phyloP scores from a whole-genome alignment of 768 basidiomycete genomes.

The Harrya chromipes region DNA sequence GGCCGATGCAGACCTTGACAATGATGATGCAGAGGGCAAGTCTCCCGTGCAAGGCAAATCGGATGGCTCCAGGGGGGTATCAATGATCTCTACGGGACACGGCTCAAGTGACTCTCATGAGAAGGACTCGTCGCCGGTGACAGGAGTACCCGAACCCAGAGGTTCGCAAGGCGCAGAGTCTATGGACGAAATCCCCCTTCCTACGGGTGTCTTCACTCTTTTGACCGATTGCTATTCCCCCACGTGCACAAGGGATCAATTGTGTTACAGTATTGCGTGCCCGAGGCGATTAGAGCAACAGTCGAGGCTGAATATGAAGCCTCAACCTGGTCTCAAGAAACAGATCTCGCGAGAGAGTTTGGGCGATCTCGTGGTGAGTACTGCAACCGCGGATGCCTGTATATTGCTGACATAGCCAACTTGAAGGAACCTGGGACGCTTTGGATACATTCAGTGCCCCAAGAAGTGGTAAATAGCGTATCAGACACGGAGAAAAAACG shows the following conservation, averaged over 20 bases:
- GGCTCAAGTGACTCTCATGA: constrained; percentile 36
- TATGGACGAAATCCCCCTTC: constrained; percentile 67
- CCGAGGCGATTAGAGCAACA: constrained; percentile 94
- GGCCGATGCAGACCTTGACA: constrained; percentile 33
- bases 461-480: constrained; percentile 90
- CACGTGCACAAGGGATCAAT: constrained; percentile 86
- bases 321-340: constrained; percentile 83
- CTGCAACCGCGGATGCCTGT: not conserved
- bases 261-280: constrained; percentile 99
- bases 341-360: constrained; percentile 80
- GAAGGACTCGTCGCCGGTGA: constrained; percentile 30
- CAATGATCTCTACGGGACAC: constrained; percentile 27
- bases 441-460: constrained; percentile 96
- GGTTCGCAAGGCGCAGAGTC: constrained; percentile 41
- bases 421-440: constrained; percentile 75
- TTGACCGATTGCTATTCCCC: constrained; percentile 98
- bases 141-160: constrained; percentile 16
- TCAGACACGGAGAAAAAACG: constrained; percentile 92
- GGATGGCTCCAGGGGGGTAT: constrained; percentile 22
- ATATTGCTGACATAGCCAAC: constrained; percentile 15
- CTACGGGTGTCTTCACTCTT: constrained; percentile 93
- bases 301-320: constrained; percentile 90
- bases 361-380: constrained; percentile 66
- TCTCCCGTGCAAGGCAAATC: constrained; percentile 22
- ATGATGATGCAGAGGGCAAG: constrained; percentile 34